These are phyloP conservation scores for Pterocarpus macrocarpus DNA, from an alignment of 306 rosid species.

Conservation along the genomic window DNA sequence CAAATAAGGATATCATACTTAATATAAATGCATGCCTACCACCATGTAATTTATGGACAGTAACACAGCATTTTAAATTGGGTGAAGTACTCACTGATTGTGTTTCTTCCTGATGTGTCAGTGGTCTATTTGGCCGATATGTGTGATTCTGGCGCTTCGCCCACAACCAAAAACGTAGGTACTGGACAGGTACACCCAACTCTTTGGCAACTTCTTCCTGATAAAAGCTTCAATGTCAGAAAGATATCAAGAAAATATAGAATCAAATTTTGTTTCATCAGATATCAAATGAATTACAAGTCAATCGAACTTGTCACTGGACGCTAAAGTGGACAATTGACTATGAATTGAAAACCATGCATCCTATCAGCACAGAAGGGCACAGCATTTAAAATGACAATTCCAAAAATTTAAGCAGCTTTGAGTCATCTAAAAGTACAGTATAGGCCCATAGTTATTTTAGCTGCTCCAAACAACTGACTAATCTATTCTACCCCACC, in stretches of 20 bases:
- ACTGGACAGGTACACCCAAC: constrained; percentile 82
- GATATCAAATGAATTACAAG: not conserved
- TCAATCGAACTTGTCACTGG: not conserved
- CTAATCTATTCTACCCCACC: not conserved
- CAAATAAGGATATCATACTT: not conserved
- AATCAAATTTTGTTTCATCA: not conserved
- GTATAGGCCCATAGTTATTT: not conserved
- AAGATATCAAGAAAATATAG: constrained; percentile 28
- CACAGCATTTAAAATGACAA: not conserved
- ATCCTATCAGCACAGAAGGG: not conserved
- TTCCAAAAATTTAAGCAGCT: not conserved
- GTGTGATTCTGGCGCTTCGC: constrained; percentile 95
- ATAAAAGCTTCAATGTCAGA: constrained; percentile 38
- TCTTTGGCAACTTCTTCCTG: constrained; percentile 94
- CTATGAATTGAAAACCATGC: constrained; percentile 1
- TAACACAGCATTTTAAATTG: constrained; percentile 7
- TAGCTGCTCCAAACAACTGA: not conserved
- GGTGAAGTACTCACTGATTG: constrained; percentile 68
- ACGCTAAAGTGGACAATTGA: not conserved
- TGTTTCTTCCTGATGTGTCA: constrained; percentile 78
- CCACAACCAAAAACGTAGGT: constrained; percentile 94
- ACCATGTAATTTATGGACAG: constrained; percentile 28
- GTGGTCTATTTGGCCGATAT: constrained; percentile 80
- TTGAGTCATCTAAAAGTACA: not conserved
- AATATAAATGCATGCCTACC: not conserved